These are phyloP conservation scores for Oryza brachyantha DNA, from an alignment of 176 grass and related monocot genomes.

Conservation along the genomic window DNA sequence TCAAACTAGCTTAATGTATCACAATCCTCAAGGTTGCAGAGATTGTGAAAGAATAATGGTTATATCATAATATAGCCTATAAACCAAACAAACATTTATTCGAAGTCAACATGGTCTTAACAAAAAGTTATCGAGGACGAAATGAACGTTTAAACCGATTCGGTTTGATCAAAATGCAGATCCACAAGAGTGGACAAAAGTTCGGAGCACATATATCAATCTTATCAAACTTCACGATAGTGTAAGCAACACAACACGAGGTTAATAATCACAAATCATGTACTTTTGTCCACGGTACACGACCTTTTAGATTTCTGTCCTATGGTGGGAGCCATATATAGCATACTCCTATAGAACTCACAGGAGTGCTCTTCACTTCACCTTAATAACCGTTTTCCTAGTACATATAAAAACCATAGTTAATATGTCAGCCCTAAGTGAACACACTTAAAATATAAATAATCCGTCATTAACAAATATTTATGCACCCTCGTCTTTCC, in stretches of 20 bases:
- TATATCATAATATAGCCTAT: background rate
- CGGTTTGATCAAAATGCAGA: background rate
- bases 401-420: background rate
- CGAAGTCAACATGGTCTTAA: background rate
- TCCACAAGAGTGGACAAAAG: background rate
- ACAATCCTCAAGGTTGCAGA: background rate
- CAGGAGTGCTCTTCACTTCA: background rate
- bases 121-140: background rate
- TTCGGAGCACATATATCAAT: background rate
- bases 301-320: slow-evolving; percentile 2
- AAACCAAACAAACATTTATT: background rate
- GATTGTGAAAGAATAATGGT: background rate
- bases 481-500: too few relatives aligned
- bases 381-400: background rate
- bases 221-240: background rate
- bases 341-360: background rate
- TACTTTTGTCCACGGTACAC: slow-evolving; percentile 16
- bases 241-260: background rate
- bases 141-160: background rate
- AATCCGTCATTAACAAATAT: background rate
- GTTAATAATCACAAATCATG: slow-evolving; percentile 26
- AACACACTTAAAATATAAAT: background rate
- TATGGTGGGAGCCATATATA: background rate
- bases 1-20: background rate
- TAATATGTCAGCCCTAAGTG: too few relatives aligned